Percentiles rank a stretch among this genome's conserved stretches.
Evolutionary conservation across 345 rosid genomes (phyloP).

Genomic region (Salix koriyanagi): DNA sequence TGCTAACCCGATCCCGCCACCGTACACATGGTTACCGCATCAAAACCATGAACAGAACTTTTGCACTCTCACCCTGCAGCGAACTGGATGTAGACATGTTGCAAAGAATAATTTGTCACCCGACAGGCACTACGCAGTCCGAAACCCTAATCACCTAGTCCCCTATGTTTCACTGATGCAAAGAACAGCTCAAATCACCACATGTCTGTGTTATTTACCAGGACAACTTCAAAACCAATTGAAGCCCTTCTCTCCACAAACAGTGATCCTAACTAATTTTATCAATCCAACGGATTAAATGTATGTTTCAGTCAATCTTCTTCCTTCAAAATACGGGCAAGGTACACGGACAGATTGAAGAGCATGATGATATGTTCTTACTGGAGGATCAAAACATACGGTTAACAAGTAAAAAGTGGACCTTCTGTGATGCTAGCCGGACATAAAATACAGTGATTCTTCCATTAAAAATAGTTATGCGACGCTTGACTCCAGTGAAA

Average conservation of each 20-base stretch:
- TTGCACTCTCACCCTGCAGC: background rate
- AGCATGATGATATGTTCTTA: background rate
- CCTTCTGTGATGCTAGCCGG: background rate
- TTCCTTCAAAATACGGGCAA: background rate
- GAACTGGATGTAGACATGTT: background rate
- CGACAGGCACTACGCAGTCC: background rate
- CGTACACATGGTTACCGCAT: background rate
- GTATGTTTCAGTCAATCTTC: background rate
- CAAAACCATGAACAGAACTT: background rate
- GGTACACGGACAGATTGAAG: background rate
- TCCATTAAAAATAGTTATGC: background rate
- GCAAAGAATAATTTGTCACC: background rate
- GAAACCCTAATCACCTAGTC: background rate
- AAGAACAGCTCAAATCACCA: background rate
- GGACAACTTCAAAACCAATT: background rate
- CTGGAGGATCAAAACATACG: background rate
- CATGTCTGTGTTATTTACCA: background rate
- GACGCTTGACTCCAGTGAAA: background rate
- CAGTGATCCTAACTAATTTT: background rate
- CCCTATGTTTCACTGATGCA: background rate
- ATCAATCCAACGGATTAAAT: background rate
- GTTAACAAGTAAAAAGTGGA: background rate
- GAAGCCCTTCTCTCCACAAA: background rate
- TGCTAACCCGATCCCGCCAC: background rate
- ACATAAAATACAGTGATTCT: background rate